Conservation (phyloP, 2,329 filamentous ascomycete species). For the Daldinia sp. region DNA sequence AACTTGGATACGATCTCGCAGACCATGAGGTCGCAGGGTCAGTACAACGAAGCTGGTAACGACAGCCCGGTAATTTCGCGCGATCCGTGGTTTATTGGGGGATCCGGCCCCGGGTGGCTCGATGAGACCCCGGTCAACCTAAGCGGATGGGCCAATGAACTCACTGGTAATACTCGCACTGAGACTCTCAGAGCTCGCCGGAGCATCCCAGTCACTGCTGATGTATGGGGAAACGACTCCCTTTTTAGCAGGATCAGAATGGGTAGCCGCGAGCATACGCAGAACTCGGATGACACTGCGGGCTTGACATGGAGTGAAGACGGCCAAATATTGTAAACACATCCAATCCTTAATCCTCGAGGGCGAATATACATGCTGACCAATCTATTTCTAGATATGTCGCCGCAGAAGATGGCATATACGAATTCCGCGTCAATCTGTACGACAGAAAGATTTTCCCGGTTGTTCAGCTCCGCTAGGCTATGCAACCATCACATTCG, state of each 20-base stretch:
- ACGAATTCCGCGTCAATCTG: constrained; percentile 74
- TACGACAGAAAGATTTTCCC: constrained; percentile 67
- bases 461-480: constrained; percentile 61
- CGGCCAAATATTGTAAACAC: constrained; percentile 65
- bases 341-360: not conserved
- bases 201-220: constrained; percentile 44
- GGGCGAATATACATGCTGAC: constrained; percentile 35
- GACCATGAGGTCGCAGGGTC: constrained; percentile 34
- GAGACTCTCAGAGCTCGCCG: constrained; percentile 44
- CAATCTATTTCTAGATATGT: constrained; percentile 58
- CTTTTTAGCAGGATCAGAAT: constrained; percentile 41
- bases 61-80: constrained; percentile 34
- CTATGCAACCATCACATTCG: not conserved
- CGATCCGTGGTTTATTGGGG: constrained; percentile 30
- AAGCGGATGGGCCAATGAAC: constrained; percentile 36
- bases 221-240: constrained; percentile 46
- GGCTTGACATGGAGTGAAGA: constrained; percentile 70
- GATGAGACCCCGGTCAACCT: constrained; percentile 55
- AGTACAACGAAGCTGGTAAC: constrained; percentile 28
- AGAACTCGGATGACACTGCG: constrained; percentile 65
- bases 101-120: constrained; percentile 48
- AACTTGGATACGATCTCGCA: constrained; percentile 40
- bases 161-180: constrained; percentile 42
- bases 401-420: constrained; percentile 76
- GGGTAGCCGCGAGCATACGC: constrained; percentile 50